Percentiles rank a stretch among this genome's conserved stretches.
These are phyloP conservation scores for Parmelia sp. DNA, from an alignment of 495 filamentous ascomycete genomes.

Conservation along the genomic window DNA sequence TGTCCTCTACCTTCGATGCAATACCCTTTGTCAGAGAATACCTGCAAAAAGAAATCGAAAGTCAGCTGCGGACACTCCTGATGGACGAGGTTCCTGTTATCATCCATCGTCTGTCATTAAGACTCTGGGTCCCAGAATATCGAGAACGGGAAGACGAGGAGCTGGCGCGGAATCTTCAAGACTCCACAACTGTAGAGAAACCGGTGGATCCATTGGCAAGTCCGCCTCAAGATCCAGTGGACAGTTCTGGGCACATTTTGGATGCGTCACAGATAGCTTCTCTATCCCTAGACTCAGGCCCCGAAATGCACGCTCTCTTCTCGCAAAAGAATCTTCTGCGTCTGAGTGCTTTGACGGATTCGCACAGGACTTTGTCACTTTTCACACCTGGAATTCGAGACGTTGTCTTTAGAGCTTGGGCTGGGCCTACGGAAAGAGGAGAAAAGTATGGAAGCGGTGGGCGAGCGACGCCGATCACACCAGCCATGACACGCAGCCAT, in stretches of 20 bases:
- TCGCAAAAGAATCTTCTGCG: slow-evolving; percentile 83
- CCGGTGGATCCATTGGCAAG: slow-evolving; percentile 72
- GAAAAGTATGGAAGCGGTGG: slow-evolving; percentile 48
- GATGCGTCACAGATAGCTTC: slow-evolving; percentile 67
- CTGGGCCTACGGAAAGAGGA: slow-evolving; percentile 64
- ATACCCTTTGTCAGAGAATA: slow-evolving; percentile 98
- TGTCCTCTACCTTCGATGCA: slow-evolving; percentile 96
- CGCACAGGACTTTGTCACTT: slow-evolving; percentile 78
- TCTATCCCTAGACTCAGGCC: slow-evolving; percentile 64
- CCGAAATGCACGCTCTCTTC: slow-evolving; percentile 76
- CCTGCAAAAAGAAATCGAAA: slow-evolving; percentile 92
- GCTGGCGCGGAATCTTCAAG: slow-evolving; percentile 25
- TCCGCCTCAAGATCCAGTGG: slow-evolving; percentile 70
- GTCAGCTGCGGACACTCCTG: slow-evolving; percentile 82
- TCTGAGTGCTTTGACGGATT: slow-evolving; percentile 67
- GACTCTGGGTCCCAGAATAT: slow-evolving; percentile 85
- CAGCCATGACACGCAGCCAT: slow-evolving; percentile 50
- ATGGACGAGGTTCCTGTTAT: slow-evolving; percentile 98
- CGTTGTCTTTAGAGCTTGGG: slow-evolving; percentile 86
- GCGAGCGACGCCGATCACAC: slow-evolving; percentile 27
- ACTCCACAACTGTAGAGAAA: slow-evolving; percentile 34
- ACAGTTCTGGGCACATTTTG: slow-evolving; percentile 66
- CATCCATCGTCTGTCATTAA: slow-evolving; percentile 84
- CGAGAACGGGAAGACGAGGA: slow-evolving; percentile 54
- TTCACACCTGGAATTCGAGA: slow-evolving; percentile 79